Evolutionary conservation across 2,329 filamentous ascomycete species (phyloP).

Genomic region (Diaporthe sp.): DNA sequence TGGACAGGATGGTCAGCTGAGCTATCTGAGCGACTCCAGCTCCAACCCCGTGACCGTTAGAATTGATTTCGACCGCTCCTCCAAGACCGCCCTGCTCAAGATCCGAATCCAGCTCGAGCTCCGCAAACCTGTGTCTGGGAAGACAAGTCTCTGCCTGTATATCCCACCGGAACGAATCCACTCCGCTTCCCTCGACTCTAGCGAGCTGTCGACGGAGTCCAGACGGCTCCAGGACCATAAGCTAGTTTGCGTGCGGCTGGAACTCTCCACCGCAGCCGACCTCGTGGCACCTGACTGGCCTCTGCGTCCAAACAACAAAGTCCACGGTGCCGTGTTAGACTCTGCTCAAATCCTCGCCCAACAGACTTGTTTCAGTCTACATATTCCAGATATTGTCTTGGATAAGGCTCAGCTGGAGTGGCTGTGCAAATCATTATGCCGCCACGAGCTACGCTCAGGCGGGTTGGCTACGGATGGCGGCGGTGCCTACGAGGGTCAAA

Average conservation of each 20-base stretch:
- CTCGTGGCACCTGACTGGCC: conserved; percentile 19
- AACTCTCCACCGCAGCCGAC: background rate
- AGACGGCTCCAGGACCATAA: background rate
- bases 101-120: conserved; percentile 21
- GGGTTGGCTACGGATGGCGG: background rate
- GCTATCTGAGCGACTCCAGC: conserved; percentile 17
- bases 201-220: background rate
- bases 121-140: conserved; percentile 4
- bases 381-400: background rate
- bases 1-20: conserved; percentile 6
- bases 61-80: conserved; percentile 1
- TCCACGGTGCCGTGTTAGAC: conserved; percentile 32
- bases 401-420: conserved; percentile 13
- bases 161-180: conserved; percentile 24
- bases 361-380: conserved; percentile 18
- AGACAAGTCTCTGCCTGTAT: conserved; percentile 21
- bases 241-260: conserved; percentile 1
- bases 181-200: background rate
- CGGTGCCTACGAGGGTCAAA: conserved; percentile 19
- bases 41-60: background rate
- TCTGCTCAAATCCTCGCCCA: conserved; percentile 30
- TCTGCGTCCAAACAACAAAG: conserved; percentile 33
- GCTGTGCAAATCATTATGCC: conserved; percentile 21
- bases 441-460: conserved; percentile 8
- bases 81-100: conserved; percentile 20